These are phyloP conservation scores for Claviceps digitariae DNA, from an alignment of 2,329 filamentous ascomycete genomes.

Conservation along the genomic window DNA sequence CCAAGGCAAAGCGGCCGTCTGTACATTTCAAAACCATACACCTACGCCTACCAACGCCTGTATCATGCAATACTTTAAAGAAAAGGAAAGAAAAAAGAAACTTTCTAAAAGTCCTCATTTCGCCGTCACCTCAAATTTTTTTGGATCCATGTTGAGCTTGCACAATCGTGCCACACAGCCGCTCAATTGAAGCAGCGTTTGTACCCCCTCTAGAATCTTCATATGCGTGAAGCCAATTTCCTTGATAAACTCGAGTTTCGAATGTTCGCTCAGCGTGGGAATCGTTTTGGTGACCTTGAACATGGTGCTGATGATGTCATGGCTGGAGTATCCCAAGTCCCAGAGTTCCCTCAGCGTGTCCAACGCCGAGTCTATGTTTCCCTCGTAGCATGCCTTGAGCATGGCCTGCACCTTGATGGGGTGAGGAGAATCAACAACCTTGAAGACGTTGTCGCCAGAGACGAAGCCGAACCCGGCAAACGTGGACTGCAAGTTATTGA, in stretches of 20 bases:
- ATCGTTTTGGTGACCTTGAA: slow-evolving; percentile 97
- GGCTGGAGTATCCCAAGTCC: slow-evolving; percentile 91
- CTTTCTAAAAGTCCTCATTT: slow-evolving; percentile 17
- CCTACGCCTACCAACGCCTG: slow-evolving; percentile 17
- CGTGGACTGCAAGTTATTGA: slow-evolving; percentile 95
- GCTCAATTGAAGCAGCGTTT: slow-evolving; percentile 85
- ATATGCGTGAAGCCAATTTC: slow-evolving; percentile 99
- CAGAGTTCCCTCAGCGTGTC: slow-evolving; percentile 82
- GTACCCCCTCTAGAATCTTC: slow-evolving; percentile 96
- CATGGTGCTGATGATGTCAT: slow-evolving; percentile 99
- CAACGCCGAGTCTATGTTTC: slow-evolving; percentile 75
- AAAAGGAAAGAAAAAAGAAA: background rate
- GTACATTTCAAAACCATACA: too few relatives aligned
- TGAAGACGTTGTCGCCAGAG: slow-evolving; percentile 96
- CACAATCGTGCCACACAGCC: slow-evolving; percentile 84
- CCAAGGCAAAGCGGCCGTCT: background rate
- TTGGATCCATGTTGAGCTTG: slow-evolving; percentile 93
- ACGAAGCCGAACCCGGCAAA: slow-evolving; percentile 90
- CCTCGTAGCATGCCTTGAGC: slow-evolving; percentile 93
- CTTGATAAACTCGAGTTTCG: slow-evolving; percentile 94
- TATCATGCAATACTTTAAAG: background rate
- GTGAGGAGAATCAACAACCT: slow-evolving; percentile 91
- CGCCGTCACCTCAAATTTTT: slow-evolving; percentile 47
- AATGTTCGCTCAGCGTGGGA: slow-evolving; percentile 79
- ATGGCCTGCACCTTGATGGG: slow-evolving; percentile 98